These are phyloP conservation scores for Chaetomium olivaceum DNA, from an alignment of 2,329 filamentous ascomycete genomes.

Conservation along the genomic window DNA sequence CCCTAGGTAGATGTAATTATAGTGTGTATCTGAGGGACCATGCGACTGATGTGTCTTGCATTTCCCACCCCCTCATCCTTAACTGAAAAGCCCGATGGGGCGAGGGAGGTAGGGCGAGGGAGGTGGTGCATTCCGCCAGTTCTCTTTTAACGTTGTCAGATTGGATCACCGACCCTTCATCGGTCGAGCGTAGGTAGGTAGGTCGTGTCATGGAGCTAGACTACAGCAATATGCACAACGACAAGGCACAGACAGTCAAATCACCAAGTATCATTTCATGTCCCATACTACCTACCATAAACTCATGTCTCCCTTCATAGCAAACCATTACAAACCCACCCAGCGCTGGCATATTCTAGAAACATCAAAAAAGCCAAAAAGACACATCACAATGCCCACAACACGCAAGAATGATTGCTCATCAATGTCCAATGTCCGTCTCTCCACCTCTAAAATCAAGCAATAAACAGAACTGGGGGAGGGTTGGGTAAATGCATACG, in stretches of 20 bases:
- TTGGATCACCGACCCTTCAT: background rate
- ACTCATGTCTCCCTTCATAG: background rate
- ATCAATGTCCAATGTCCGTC: too few species aligned
- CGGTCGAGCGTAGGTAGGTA: background rate
- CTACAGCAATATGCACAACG: background rate
- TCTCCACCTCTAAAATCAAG: background rate
- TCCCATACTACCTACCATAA: background rate
- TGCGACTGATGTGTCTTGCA: background rate
- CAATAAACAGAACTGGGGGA: background rate
- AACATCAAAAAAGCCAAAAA: background rate
- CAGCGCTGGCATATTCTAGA: background rate
- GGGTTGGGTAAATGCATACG: background rate
- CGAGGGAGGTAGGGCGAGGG: too few species aligned
- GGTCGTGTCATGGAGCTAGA: background rate
- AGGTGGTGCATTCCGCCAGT: too few species aligned
- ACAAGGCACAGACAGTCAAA: background rate
- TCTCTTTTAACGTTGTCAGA: background rate
- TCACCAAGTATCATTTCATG: background rate
- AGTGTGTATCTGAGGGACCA: slow-evolving; percentile 9
- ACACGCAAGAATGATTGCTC: background rate
- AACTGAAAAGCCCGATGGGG: too few species aligned
- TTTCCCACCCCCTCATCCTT: background rate
- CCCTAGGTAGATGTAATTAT: slow-evolving; percentile 14
- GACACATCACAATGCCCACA: background rate
- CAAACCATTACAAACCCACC: background rate